Conservation (phyloP, 2,329 filamentous ascomycete genomes). For the Trichoderma koningiopsis region DNA sequence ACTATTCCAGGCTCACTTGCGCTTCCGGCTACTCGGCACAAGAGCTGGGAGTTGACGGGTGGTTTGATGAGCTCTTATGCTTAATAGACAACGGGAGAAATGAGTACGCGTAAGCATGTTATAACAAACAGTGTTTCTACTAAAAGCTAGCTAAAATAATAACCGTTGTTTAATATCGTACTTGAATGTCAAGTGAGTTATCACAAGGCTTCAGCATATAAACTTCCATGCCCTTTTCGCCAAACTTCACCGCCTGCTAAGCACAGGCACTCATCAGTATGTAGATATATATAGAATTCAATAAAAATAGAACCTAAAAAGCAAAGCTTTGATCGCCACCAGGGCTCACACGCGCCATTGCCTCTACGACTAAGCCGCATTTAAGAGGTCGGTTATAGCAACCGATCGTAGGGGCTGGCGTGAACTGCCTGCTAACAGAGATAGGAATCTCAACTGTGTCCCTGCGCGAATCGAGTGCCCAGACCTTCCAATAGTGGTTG, state of each 20-base stretch:
- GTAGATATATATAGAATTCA: not conserved
- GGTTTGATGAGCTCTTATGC: not conserved
- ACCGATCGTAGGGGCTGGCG: slow-evolving; percentile 8
- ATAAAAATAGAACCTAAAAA: not conserved
- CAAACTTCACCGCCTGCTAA: not conserved
- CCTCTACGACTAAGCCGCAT: not conserved
- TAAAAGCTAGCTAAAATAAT: not conserved
- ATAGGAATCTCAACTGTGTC: not conserved
- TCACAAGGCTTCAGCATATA: not conserved
- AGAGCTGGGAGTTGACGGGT: not conserved
- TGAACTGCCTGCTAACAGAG: not conserved
- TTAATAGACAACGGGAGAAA: not conserved
- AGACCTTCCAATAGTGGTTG: slow-evolving; percentile 20
- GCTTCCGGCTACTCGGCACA: slow-evolving; percentile 1
- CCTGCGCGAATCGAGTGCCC: not conserved
- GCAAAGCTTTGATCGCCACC: not conserved
- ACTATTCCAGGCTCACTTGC: not conserved
- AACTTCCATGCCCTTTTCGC: not conserved
- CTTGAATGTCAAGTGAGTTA: not conserved
- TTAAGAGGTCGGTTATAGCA: slow-evolving; percentile 4
- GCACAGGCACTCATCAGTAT: not conserved
- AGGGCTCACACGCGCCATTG: not conserved
- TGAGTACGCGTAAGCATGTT: not conserved
- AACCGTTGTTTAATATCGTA: not conserved
- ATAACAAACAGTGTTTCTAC: not conserved